Evolutionary conservation across 495 filamentous ascomycete genomes (phyloP).

Genomic region (Hyaloscypha variabilis): DNA sequence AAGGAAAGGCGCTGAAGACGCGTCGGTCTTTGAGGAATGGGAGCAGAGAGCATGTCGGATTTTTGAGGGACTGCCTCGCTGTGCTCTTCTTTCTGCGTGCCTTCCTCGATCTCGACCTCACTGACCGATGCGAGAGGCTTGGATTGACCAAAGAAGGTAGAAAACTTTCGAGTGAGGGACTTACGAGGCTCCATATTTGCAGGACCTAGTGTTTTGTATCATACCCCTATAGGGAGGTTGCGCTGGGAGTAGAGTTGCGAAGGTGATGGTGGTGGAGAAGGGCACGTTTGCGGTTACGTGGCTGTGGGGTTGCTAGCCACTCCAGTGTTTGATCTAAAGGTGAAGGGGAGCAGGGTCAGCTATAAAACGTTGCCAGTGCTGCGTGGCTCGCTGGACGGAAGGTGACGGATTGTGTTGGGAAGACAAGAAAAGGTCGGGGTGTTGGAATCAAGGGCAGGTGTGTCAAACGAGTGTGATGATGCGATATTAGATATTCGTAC

Average conservation of each 20-base stretch:
- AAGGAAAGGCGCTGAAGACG: constrained; percentile 13
- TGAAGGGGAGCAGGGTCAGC: too few species aligned
- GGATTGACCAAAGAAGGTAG: background rate
- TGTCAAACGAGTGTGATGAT: background rate
- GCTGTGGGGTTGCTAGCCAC: too few species aligned
- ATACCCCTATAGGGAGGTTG: background rate
- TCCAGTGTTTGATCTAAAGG: too few species aligned
- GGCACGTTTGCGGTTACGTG: too few species aligned
- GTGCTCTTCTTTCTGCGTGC: background rate
- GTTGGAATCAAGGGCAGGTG: background rate
- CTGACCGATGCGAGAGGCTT: background rate
- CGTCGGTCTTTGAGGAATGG: background rate
- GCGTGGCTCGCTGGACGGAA: too few species aligned
- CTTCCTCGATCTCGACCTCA: constrained; percentile 1
- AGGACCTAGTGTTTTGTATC: background rate
- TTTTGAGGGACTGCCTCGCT: too few species aligned
- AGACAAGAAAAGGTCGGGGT: background rate
- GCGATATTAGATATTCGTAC: background rate
- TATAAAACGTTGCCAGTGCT: too few species aligned
- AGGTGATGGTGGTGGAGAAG: too few species aligned
- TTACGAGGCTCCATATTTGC: background rate
- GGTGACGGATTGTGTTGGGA: background rate
- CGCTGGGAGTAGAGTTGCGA: too few species aligned
- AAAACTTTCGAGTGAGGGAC: background rate
- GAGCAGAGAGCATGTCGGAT: background rate